Percentiles rank a stretch among this genome's conserved stretches.
phyloP scores from a whole-genome alignment of 345 rosid genomes.

The Stellera chamaejasme region DNA sequence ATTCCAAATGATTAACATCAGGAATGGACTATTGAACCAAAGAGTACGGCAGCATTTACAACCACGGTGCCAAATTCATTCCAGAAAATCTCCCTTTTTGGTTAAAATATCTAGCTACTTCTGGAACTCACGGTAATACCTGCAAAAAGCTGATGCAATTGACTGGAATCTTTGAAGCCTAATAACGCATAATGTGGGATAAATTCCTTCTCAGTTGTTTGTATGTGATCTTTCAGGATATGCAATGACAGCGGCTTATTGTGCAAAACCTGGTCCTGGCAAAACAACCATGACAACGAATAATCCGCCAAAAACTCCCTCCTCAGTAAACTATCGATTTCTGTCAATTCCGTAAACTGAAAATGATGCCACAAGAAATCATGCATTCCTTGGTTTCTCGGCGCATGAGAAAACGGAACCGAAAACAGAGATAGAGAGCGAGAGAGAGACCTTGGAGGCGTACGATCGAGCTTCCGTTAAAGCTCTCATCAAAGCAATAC shows the following conservation, averaged over 20 bases:
- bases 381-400: background rate
- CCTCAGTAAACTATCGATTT: too few relatives aligned
- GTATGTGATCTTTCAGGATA: background rate
- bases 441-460: slow-evolving; percentile 1
- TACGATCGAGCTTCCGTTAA: slow-evolving; percentile 2
- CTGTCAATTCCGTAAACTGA: background rate
- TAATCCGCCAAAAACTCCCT: background rate
- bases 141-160: slow-evolving; percentile 1
- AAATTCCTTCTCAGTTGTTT: background rate
- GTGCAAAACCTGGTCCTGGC: slow-evolving; percentile 5
- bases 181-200: background rate
- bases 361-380: background rate
- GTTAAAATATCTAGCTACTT: background rate
- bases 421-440: background rate
- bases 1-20: background rate
- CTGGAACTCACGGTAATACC: background rate
- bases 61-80: background rate
- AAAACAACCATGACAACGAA: background rate
- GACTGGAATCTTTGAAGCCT: slow-evolving; percentile 1
- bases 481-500: background rate
- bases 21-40: background rate
- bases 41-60: background rate
- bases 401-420: too few relatives aligned
- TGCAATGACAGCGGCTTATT: background rate
- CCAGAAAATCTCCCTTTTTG: background rate